Base-by-base conservation (phyloP, 371 early-diverging fungal species). In the Entomophthora muscae region DNA sequence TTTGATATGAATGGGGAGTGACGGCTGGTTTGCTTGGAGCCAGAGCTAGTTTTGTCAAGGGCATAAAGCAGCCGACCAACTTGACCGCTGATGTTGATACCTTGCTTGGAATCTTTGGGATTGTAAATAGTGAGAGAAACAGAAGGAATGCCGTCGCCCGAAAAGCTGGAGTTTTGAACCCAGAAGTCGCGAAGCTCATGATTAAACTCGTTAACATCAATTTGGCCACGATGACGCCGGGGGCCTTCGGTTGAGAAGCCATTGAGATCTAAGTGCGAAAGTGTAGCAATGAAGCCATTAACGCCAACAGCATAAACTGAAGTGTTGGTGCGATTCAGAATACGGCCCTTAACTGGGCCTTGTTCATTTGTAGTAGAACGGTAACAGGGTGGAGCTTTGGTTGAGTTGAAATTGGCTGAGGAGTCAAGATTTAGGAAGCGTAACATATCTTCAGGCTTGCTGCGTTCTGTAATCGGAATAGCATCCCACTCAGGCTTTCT, bases 201-300 rank as follows among this genome's bases (percentile, higher is more conserved):
- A 57, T 71, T 70, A 42, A 61, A 61, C 12, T 31, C 33, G 30
- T 62, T 62, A 29, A 52, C 3, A 51, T 62, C 62, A 17, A 62
- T 3, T 3, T 26, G 28, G 17, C 30, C 26, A 27, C 21, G 27
- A 96, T 53, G 92, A 95, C 1, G 93, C 94, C 2, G 93, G 93
- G 13, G 79, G 17, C 17, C 26, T 13, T 33, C 53, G 30, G 53
- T 13, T 30, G 17, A 28, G 24, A 2, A 24, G 42, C 30, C 28
- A 22, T 7, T 5, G 7, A 26, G 17, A 42, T 42, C 42, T 26
- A 26, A 93, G 28, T 63, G 61, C 3, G 79, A 79, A 55, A 88
- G 66, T 24, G 69, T 66, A n/a, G 83, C 86, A 21, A 85, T 74
- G 13, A 85, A 71, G 61, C 89, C 89, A 26, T 75, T 80, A 56